Evolutionary conservation across 2,329 filamentous ascomycete species (phyloP), one percentile per base, ranked within the genome.

Genomic region (Sporothrix brasiliensis): DNA sequence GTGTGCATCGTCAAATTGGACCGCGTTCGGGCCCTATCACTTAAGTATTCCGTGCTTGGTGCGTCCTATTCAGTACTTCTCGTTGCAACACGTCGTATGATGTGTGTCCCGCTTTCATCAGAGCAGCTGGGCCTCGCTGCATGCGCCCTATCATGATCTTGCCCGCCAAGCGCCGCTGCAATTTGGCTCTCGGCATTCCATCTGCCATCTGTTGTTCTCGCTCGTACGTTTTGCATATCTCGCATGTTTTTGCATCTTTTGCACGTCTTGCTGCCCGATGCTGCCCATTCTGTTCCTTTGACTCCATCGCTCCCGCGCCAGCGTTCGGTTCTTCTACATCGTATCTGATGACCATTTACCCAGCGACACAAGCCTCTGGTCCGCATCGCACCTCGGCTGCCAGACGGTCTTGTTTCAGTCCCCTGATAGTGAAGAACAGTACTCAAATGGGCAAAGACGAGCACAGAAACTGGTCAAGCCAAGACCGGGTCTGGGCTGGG

Each of bases 391-490:
- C 30, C 50, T 53, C 14, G 21, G 39, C 34, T 47, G 50, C 16
- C 21, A 39, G 52, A 5, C n/a, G 44, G 52, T 49, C 66, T 41
- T 58, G 50, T 56, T 68, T 68, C 66, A 68, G 50, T 21, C 65
- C 65, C 65, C 65, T 67, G 65, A 14, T 50, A 66, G 47, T n/a
- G 19, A 27, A 13, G 16, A 16, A 56, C 53, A 16, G 19, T 11
- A 27, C 50, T 54, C 34, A 54, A 54, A 54, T 24, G 11, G 30
- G 49, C 13, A 41, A 53, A 54, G 34, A 50, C 47, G n/a, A 47
- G 34, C 65, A 30, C n/a, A 52, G 13, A 44, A 24, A 67, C 14
- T 16, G 41, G 19, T 30, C 54, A 61, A 50, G 30, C 34, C 44
- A 52, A 39, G 39, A 30, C 11, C 13, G 14, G 14, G 39, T 0